A percentile compares a stretch with the other conserved stretches of the same genome.
phyloP scores from a whole-genome alignment of 495 filamentous ascomycete genomes.

The Barbatosphaeria neglecta region DNA sequence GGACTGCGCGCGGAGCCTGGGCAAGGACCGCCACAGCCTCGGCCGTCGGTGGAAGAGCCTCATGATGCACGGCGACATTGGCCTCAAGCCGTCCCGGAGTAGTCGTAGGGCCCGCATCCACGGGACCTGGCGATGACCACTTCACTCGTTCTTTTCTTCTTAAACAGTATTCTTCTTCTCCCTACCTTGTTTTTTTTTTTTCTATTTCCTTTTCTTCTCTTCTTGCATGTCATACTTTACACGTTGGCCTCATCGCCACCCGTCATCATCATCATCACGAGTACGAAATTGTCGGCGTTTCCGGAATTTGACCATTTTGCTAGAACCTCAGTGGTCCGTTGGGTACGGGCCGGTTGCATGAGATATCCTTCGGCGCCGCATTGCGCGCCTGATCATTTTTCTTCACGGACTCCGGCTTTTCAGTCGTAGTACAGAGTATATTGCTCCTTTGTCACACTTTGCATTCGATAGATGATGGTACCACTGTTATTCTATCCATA shows the following conservation, averaged over 20 bases:
- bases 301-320: not conserved
- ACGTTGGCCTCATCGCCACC: too few relatives aligned
- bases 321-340: not conserved
- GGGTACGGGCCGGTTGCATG: not conserved
- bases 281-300: too few relatives aligned
- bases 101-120: slow-evolving; percentile 34
- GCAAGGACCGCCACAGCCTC: slow-evolving; percentile 54
- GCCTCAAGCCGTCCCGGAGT: slow-evolving; percentile 32
- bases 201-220: not conserved
- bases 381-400: not conserved
- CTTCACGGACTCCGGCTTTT: not conserved
- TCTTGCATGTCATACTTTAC: not conserved
- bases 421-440: not conserved
- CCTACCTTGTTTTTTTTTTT: not conserved
- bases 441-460: too few relatives aligned
- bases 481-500: not conserved
- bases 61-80: slow-evolving; percentile 50
- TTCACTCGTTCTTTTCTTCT: not conserved
- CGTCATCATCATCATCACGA: too few relatives aligned
- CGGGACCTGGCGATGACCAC: slow-evolving; percentile 37
- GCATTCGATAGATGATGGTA: not conserved
- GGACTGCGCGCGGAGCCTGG: slow-evolving; percentile 59
- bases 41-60: slow-evolving; percentile 58
- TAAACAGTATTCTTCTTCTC: not conserved
- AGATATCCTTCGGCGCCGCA: not conserved